Base-by-base conservation (phyloP, 2,329 filamentous ascomycete species). In the Bertia moriformis region DNA sequence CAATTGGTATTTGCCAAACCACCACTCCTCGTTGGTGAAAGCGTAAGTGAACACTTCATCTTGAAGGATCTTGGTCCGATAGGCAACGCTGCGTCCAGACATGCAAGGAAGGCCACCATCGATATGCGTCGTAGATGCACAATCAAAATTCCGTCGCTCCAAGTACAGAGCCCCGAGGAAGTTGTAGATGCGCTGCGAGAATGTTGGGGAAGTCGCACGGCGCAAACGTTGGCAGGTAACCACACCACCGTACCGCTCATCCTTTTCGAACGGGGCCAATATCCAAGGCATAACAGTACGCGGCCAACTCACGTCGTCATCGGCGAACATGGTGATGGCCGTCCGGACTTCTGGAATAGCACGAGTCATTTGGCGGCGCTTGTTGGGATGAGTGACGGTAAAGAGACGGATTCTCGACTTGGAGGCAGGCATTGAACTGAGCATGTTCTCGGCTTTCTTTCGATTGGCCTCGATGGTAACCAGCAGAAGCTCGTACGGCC, bases 261-360 rank as follows among this genome's bases (percentile, higher is more conserved):
- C 67, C 15, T 35, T 35, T 50, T 80, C 75, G 44, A 81, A 78
- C 0, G 74, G 73, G 2, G 75, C 75, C 46, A 81, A 54, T 43
- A 80, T 74, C 75, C 75, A 80, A 41, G 66, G 67, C 40, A 77
- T 62, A 41, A 77, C 65, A 39, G 69, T 73, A 18, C 58, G 56
- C 3, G 74, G 74, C 66, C 76, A 77, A 51, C 68, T 72, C 39
- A 81, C 75, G 51, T 81, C 75, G 54, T 81, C 75, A 51, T 81
- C 75, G 20, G 75, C 72, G 42, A 81, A 72, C 32, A 81, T 61
- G 3, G 73, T 79, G 50, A 81, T 76, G 42, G 67, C 62, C 3
- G 75, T 80, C 45, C 59, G 61, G 38, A 80, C 73, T 49, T 79
- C 70, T 4, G 75, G 75, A 41, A 81, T 76, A 4, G 75, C 76